phyloP scores from a whole-genome alignment of 108 stramenopile species.

The Nannochloropsis salina region DNA sequence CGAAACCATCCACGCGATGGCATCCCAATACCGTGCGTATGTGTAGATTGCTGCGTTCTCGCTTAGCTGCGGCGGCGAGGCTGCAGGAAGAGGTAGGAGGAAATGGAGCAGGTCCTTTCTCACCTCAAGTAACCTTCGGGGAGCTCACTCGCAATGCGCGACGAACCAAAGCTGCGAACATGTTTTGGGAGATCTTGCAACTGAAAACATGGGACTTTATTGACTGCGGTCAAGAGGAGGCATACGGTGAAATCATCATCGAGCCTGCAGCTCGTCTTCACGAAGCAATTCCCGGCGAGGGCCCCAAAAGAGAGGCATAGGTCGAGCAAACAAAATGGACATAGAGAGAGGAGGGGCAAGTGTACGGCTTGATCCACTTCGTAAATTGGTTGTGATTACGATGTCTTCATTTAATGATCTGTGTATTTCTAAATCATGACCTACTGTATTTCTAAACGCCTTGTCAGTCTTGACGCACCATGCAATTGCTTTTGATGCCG shows the following conservation, averaged over 20 bases:
- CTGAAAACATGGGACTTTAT: conserved; percentile 21
- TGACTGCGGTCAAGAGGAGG: neutral
- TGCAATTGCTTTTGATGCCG: too few species aligned
- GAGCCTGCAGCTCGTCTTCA: conserved; percentile 2
- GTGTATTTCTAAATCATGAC: too few species aligned
- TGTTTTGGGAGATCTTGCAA: conserved; percentile 18
- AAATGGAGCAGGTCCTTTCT: neutral
- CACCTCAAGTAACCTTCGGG: neutral
- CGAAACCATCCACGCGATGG: neutral
- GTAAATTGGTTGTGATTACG: too few species aligned
- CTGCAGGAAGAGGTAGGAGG: neutral
- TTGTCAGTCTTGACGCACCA: too few species aligned
- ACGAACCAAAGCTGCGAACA: conserved; percentile 4
- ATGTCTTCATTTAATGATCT: too few species aligned
- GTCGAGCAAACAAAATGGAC: neutral
- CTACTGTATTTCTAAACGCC: too few species aligned
- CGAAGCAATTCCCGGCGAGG: neutral
- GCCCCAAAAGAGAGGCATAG: neutral
- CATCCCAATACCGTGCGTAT: neutral
- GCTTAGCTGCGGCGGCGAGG: neutral
- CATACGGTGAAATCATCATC: neutral
- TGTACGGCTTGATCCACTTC: too few species aligned
- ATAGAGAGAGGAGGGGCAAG: neutral
- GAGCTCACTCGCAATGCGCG: neutral
- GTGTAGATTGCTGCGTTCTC: neutral